Percentiles rank a stretch among this genome's conserved stretches.
Evolutionary conservation across 495 filamentous ascomycete species (phyloP).

Genomic region (Tetracladium marchalianum): DNA sequence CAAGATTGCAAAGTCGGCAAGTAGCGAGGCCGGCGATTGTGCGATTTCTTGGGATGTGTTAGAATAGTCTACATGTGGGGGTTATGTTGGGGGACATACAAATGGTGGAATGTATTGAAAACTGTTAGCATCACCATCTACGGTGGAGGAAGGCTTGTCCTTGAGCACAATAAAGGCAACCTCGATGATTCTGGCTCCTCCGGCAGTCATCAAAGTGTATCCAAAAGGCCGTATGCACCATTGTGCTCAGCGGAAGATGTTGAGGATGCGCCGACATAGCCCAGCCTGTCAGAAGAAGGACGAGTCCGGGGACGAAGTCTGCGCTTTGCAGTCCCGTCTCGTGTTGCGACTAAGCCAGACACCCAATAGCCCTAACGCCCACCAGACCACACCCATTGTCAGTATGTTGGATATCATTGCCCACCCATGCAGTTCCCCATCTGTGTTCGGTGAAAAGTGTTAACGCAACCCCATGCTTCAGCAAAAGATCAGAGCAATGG

Average conservation of each 20-base stretch:
- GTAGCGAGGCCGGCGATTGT: too few relatives aligned
- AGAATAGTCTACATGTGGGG: not conserved
- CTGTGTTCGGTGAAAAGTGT: conserved; percentile 97
- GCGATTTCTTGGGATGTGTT: conserved; percentile 5
- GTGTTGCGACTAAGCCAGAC: conserved; percentile 81
- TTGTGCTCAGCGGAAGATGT: conserved; percentile 67
- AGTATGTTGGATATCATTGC: conserved; percentile 96
- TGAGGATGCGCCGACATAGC: conserved; percentile 89
- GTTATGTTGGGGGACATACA: conserved; percentile 52
- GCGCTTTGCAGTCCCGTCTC: conserved; percentile 76
- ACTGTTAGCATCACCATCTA: conserved; percentile 59
- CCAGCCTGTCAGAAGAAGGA: conserved; percentile 90
- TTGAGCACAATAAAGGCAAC: conserved; percentile 77
- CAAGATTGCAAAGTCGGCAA: too few relatives aligned
- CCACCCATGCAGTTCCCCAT: conserved; percentile 85
- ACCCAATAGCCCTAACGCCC: conserved; percentile 83
- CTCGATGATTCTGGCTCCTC: conserved; percentile 76
- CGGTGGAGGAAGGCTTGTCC: conserved; percentile 51
- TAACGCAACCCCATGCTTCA: conserved; percentile 90
- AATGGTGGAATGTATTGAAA: conserved; percentile 91
- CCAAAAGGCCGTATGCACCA: conserved; percentile 87
- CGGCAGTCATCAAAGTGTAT: conserved; percentile 90
- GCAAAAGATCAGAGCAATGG: conserved; percentile 71
- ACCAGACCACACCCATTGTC: conserved; percentile 96
- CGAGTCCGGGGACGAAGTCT: conserved; percentile 88